Evolutionary conservation across 352 stramenopile species (phyloP).

Genomic region (Pythium folliculosum): DNA sequence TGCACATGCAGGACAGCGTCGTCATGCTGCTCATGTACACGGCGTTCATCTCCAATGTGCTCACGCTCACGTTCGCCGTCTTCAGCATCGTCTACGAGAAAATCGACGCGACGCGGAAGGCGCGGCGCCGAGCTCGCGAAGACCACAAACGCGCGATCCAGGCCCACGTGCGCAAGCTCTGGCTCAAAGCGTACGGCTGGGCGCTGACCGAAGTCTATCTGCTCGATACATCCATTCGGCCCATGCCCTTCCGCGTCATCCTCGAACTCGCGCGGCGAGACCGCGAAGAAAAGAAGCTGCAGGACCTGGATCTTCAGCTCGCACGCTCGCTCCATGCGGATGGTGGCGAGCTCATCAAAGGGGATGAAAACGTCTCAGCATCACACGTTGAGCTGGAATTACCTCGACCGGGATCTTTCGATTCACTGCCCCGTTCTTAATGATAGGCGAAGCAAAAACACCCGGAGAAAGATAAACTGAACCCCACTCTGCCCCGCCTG

Average conservation of each 20-base stretch:
- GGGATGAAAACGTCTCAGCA: constrained; percentile 4
- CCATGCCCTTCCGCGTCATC: constrained; percentile 62
- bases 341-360: background rate
- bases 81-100: constrained; percentile 68
- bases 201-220: constrained; percentile 65
- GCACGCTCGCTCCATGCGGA: constrained; percentile 37
- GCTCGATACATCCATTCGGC: constrained; percentile 37
- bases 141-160: constrained; percentile 51
- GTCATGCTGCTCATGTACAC: constrained; percentile 52
- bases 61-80: constrained; percentile 51
- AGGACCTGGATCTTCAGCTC: constrained; percentile 44
- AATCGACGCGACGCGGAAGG: constrained; percentile 31
- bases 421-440: constrained; percentile 8
- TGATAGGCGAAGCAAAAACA: background rate
- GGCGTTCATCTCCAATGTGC: constrained; percentile 52
- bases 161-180: constrained; percentile 51
- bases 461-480: background rate
- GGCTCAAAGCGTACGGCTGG: constrained; percentile 55
- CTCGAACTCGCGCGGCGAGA: constrained; percentile 60
- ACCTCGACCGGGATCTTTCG: constrained; percentile 8
- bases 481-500: background rate
- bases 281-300: constrained; percentile 28
- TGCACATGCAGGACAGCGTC: constrained; percentile 48
- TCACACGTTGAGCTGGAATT: constrained; percentile 23
- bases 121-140: constrained; percentile 37